A percentile compares a stretch with the other conserved stretches of the same genome.
These are phyloP conservation scores for Passiflora organensis DNA, from an alignment of 345 rosid species.

Conservation along the genomic window DNA sequence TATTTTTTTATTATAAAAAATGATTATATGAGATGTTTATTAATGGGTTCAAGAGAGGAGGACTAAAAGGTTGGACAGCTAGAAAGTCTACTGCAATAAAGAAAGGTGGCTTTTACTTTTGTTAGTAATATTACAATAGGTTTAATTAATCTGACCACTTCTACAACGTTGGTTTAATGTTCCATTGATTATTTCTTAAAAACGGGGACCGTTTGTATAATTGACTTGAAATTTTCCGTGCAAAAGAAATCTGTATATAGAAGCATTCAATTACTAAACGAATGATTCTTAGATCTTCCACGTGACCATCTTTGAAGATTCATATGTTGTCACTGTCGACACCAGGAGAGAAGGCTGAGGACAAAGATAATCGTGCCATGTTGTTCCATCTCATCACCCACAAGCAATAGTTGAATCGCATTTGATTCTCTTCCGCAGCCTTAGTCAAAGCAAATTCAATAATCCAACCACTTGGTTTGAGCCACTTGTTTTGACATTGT, in stretches of 20 bases:
- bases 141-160: too few relatives aligned
- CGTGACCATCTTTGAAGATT: not conserved
- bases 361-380: constrained; percentile 3
- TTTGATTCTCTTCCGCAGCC: too few relatives aligned
- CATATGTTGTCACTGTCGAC: not conserved
- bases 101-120: too few relatives aligned
- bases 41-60: not conserved
- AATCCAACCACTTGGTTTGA: too few relatives aligned
- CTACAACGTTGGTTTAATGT: not conserved
- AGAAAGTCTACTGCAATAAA: too few relatives aligned
- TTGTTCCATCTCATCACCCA: not conserved
- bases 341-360: not conserved
- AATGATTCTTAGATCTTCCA: constrained; percentile 6
- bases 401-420: too few relatives aligned
- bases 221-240: not conserved
- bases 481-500: too few relatives aligned
- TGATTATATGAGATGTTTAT: not conserved
- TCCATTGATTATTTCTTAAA: not conserved
- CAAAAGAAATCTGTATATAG: not conserved
- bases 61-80: too few relatives aligned
- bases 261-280: not conserved
- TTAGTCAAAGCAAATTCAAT: too few relatives aligned
- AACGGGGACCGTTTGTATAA: not conserved
- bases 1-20: too few relatives aligned
- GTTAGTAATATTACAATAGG: too few relatives aligned